phyloP scores from a whole-genome alignment of 768 basidiomycete species.

The Peribolospora baueri region DNA sequence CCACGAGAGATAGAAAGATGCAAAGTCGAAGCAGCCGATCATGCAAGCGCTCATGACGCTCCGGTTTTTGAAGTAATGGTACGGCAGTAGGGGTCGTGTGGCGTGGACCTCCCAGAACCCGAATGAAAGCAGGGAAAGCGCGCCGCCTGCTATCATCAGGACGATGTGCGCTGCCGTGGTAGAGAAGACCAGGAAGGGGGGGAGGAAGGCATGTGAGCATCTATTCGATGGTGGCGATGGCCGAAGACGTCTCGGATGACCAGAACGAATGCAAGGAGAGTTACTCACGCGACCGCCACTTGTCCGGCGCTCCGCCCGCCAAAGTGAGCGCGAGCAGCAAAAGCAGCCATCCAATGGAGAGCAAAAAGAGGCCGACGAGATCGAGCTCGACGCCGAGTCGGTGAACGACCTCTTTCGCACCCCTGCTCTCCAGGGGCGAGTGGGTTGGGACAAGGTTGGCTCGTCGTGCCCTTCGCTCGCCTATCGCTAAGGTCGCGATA shows the following conservation, averaged over 20 bases:
- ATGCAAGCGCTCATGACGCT: not conserved
- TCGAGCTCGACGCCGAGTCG: slow-evolving; percentile 18
- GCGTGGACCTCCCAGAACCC: slow-evolving; percentile 27
- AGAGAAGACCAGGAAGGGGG: slow-evolving; percentile 20
- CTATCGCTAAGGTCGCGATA: not conserved
- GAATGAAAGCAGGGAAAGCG: slow-evolving; percentile 23
- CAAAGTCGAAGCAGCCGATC: not conserved
- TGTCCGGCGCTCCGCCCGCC: slow-evolving; percentile 11
- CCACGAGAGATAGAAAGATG: not conserved
- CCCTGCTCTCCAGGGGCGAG: not conserved
- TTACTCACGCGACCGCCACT: not conserved
- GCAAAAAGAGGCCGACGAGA: slow-evolving; percentile 27
- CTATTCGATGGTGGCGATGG: not conserved
- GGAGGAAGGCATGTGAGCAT: not conserved
- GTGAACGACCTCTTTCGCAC: not conserved
- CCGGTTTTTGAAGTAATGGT: not conserved
- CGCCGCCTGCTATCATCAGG: slow-evolving; percentile 26
- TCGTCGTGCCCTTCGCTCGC: not conserved
- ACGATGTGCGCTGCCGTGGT: slow-evolving; percentile 26
- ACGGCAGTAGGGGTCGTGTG: slow-evolving; percentile 11
- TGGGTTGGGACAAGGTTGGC: not conserved
- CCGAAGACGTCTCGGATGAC: no score
- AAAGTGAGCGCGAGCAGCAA: slow-evolving; percentile 30
- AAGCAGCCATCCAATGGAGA: slow-evolving; percentile 26
- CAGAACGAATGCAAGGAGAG: not conserved